Evolutionary conservation across 345 rosid species (phyloP).

Genomic region (Fremontodendron californicum): DNA sequence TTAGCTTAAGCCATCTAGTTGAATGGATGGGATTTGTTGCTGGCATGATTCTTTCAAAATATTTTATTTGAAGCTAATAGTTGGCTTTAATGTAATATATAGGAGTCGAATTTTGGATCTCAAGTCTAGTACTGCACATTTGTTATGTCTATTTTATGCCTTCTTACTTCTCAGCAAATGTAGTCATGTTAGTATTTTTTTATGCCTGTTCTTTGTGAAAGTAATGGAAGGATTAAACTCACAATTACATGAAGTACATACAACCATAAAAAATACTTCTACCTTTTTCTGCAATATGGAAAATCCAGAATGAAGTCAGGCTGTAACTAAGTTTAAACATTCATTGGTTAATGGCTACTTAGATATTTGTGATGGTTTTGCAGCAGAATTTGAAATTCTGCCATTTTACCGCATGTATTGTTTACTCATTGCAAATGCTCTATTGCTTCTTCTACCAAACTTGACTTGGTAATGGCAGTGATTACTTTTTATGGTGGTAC

Average conservation of each 20-base stretch:
- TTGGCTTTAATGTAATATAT: neutral
- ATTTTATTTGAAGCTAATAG: neutral
- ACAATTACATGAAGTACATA: neutral
- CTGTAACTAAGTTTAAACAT: neutral
- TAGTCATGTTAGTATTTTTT: too few species aligned
- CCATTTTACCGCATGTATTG: neutral
- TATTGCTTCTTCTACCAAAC: neutral
- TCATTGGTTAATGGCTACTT: neutral
- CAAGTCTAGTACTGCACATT: neutral
- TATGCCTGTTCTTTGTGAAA: too few species aligned
- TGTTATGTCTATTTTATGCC: neutral
- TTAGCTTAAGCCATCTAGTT: neutral
- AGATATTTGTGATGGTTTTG: neutral
- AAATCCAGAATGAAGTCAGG: neutral
- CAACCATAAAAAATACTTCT: neutral
- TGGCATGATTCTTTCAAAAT: neutral
- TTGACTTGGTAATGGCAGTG: neutral
- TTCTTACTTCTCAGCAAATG: too few species aligned
- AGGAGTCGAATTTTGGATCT: neutral
- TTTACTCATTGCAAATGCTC: neutral
- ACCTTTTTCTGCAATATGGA: neutral
- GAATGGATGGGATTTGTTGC: neutral
- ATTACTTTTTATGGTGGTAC: neutral
- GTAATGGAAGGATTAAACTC: neutral
- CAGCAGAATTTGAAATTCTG: neutral